Evolutionary conservation across 441 rosid genomes (phyloP).

Genomic region (Croton setiger): DNA sequence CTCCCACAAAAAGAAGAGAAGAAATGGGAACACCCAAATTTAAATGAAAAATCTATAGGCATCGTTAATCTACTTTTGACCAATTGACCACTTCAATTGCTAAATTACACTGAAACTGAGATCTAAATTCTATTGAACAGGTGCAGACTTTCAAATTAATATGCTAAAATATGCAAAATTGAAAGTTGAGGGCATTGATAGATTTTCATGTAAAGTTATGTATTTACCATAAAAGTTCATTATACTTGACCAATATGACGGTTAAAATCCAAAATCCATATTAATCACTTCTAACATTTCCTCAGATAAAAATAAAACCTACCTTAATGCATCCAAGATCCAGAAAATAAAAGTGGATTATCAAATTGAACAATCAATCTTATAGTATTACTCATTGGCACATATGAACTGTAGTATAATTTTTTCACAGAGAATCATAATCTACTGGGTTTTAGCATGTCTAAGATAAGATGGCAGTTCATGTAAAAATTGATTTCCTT

Average conservation of each 20-base stretch:
- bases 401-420: background rate
- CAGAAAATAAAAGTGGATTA: background rate
- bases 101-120: no score
- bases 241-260: background rate
- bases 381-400: background rate
- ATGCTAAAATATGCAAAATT: no score
- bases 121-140: no score
- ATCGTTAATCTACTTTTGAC: no score
- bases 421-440: background rate
- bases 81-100: no score
- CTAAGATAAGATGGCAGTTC: no score
- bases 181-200: no score
- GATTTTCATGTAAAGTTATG: no score
- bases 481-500: background rate
- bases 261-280: background rate
- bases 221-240: background rate
- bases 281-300: background rate
- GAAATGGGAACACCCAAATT: no score
- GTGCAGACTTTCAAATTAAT: no score
- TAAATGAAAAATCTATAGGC: no score
- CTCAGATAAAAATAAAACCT: slow-evolving; percentile 3
- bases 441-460: background rate
- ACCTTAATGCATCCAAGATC: slow-evolving; percentile 6
- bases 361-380: background rate
- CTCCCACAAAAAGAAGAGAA: background rate